Base-by-base conservation (phyloP, 2,329 filamentous ascomycete genomes). In the Trichoderma endophyticum region DNA sequence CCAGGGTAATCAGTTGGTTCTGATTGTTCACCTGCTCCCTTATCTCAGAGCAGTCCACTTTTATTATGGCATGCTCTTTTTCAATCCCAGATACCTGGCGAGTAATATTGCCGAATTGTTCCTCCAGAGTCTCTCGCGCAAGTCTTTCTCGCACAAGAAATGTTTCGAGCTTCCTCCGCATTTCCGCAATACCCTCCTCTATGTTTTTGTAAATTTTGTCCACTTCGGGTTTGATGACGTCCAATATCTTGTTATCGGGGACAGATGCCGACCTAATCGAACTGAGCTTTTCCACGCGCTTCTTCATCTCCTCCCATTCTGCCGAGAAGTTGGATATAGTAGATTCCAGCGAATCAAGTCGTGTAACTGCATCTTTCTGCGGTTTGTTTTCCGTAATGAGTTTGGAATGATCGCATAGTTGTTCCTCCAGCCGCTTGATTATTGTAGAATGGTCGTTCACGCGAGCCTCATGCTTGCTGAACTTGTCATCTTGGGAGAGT, bases 1-100 rank as follows among this genome's bases (percentile, higher is more conserved):
- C 76, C 0, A 80, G 77, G 21, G 70, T 8, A 54, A 65, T 6
- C 51, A 30, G 3, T 5, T 12, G 12, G 51, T 8, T 51, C 21
- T 57, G 75, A 1, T 81, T 76, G 15, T 74, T 75, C 3, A 86
- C 32, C 48, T 66, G 32, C 4, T 48, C n/a, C 6, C 32, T 14
- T 0, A 59, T 62, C 4, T 57, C 30, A 18, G 26, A 24, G 6
- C 30, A 8, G 39, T 61, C 62, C 1, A 43, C 9, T n/a, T 61
- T 73, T 12, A 73, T 36, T 4, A n/a, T 32, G 15, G 71, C 57
- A 15, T 73, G 14, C 18, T 71, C 71, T 11, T 54, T 36, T 6
- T 60, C 71, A 9, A 73, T 30, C 30, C 28, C 62, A 7, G 36
- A 64, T 54, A 71, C 36, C 32, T 70, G 67, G 14, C 60, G 51